Percentiles rank a stretch among this genome's conserved stretches.
Evolutionary conservation across 2,329 filamentous ascomycete species (phyloP).

Genomic region (Aureobasidium sp.): DNA sequence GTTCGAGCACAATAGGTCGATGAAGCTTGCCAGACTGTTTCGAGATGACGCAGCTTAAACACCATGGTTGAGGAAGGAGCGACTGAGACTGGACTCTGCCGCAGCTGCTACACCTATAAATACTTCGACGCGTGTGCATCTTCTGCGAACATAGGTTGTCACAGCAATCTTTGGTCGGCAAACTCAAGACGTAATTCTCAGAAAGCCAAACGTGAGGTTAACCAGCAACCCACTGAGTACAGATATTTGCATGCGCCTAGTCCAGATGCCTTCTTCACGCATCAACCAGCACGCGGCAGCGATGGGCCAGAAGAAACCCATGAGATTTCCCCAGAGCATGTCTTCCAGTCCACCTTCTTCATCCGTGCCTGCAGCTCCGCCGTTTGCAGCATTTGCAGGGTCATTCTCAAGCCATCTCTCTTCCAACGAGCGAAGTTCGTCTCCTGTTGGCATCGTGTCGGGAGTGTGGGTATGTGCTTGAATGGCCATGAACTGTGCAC

Average conservation of each 20-base stretch:
- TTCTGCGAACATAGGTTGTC: not conserved
- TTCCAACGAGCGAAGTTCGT: constrained; percentile 68
- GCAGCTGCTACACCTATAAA: too few relatives aligned
- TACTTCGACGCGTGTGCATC: too few relatives aligned
- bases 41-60: not conserved
- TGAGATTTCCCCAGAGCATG: constrained; percentile 77
- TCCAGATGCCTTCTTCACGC: constrained; percentile 81
- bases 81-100: too few relatives aligned
- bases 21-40: not conserved
- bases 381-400: constrained; percentile 35
- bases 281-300: constrained; percentile 79
- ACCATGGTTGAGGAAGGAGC: not conserved
- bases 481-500: constrained; percentile 81
- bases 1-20: not conserved
- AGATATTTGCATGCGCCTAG: constrained; percentile 73
- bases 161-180: too few relatives aligned
- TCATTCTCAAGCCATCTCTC: constrained; percentile 77
- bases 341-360: constrained; percentile 64
- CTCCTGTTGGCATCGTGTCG: constrained; percentile 76
- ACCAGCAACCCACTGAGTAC: constrained; percentile 77
- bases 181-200: constrained; percentile 42
- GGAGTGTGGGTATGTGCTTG: constrained; percentile 76
- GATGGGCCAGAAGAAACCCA: constrained; percentile 92
- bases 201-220: constrained; percentile 66
- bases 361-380: constrained; percentile 42